Evolutionary conservation across 306 rosid species (phyloP).

Genomic region (Lupinus albus): DNA sequence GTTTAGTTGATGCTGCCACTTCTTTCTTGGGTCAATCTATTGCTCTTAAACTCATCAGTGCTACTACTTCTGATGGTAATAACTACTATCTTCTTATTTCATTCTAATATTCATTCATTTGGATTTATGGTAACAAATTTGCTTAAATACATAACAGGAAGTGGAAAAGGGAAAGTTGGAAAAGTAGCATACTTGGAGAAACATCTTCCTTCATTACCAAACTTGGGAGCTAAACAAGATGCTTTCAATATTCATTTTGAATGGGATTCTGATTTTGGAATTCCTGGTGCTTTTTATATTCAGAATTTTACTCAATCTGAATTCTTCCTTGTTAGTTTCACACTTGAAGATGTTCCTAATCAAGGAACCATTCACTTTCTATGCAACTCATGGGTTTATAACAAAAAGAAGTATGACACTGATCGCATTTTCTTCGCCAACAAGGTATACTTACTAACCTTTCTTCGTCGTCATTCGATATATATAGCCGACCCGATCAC

Average conservation of each 20-base stretch:
- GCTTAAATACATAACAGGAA: slow-evolving; percentile 27
- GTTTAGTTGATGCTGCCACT: not conserved
- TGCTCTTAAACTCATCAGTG: not conserved
- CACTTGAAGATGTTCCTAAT: slow-evolving; percentile 53
- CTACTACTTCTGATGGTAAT: not conserved
- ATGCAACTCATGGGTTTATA: slow-evolving; percentile 74
- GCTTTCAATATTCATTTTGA: slow-evolving; percentile 51
- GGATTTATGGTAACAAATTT: too few species aligned
- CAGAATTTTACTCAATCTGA: slow-evolving; percentile 47
- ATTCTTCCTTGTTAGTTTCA: slow-evolving; percentile 60
- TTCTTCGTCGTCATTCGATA: too few species aligned
- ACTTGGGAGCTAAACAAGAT: slow-evolving; percentile 42
- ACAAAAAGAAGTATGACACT: slow-evolving; percentile 32
- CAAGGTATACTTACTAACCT: too few species aligned
- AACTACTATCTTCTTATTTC: too few species aligned
- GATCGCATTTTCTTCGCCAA: slow-evolving; percentile 68
- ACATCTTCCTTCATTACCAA: slow-evolving; percentile 41
- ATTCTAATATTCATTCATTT: not conserved
- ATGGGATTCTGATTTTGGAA: slow-evolving; percentile 49
- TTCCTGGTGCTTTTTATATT: slow-evolving; percentile 58
- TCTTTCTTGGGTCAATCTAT: not conserved
- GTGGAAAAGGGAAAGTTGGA: slow-evolving; percentile 53
- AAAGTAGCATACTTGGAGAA: slow-evolving; percentile 48
- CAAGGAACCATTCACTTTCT: slow-evolving; percentile 47
- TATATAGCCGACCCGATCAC: too few species aligned